Evolutionary conservation across 169 alveolate genomes (phyloP).

Genomic region (Perkinsus olseni): DNA sequence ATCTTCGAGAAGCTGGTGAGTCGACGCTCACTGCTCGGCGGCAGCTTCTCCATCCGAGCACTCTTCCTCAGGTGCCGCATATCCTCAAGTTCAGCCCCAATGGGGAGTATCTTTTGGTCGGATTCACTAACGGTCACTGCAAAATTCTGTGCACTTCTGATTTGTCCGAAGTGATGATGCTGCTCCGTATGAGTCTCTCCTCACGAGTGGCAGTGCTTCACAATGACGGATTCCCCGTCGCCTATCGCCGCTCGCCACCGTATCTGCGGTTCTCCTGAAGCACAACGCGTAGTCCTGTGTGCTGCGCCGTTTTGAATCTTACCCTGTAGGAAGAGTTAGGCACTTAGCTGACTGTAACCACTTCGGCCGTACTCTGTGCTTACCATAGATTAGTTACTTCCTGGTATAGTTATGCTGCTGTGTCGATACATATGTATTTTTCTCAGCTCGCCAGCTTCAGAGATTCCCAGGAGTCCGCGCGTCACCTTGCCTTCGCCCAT

Average conservation of each 20-base stretch:
- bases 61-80: background rate
- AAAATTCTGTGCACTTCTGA: background rate
- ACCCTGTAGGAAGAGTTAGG: background rate
- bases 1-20: conserved; percentile 27
- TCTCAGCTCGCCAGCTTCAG: background rate
- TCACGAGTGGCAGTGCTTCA: no score
- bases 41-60: background rate
- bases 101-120: background rate
- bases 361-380: no score
- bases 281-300: no score
- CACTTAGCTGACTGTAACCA: no score
- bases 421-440: no score
- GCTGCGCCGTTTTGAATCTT: background rate
- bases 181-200: no score
- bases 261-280: no score
- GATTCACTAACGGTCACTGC: background rate
- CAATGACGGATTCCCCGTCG: no score
- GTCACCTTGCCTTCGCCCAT: conserved; percentile 14
- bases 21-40: background rate
- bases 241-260: no score
- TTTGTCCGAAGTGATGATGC: background rate
- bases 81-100: background rate
- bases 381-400: no score
- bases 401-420: background rate
- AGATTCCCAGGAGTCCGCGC: background rate